These are phyloP conservation scores for Fusarium humuli DNA, from an alignment of 2,329 filamentous ascomycete genomes.

Conservation along the genomic window DNA sequence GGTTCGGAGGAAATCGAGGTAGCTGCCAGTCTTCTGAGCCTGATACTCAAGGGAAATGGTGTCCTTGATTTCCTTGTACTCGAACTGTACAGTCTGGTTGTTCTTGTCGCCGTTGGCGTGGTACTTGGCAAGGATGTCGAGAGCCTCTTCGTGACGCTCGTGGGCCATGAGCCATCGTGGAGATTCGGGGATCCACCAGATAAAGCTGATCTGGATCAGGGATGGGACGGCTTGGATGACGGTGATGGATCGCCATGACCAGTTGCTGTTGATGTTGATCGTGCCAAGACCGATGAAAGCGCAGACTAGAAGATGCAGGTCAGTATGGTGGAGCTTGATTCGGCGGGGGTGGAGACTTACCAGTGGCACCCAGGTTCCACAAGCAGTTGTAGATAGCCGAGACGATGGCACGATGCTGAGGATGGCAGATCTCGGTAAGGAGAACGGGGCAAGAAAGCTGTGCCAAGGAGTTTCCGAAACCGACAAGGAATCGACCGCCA, in stretches of 20 bases:
- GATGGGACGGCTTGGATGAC: slow-evolving; percentile 73
- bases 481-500: slow-evolving; percentile 57
- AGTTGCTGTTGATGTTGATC: slow-evolving; percentile 65
- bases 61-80: slow-evolving; percentile 74
- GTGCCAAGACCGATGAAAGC: slow-evolving; percentile 74
- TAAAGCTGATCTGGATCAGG: slow-evolving; percentile 70
- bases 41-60: slow-evolving; percentile 58
- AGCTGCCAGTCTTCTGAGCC: slow-evolving; percentile 62
- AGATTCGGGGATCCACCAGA: slow-evolving; percentile 75
- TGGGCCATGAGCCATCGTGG: slow-evolving; percentile 73
- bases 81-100: slow-evolving; percentile 72
- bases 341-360: slow-evolving; percentile 46
- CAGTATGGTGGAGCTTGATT: background rate
- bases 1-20: slow-evolving; percentile 71
- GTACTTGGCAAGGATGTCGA: slow-evolving; percentile 70
- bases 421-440: slow-evolving; percentile 74
- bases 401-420: slow-evolving; percentile 73
- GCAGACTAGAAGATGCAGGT: slow-evolving; percentile 53
- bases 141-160: slow-evolving; percentile 71
- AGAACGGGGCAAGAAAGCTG: slow-evolving; percentile 73
- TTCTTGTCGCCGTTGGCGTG: slow-evolving; percentile 70
- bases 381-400: slow-evolving; percentile 76
- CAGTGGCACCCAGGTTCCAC: slow-evolving; percentile 68
- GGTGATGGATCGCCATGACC: slow-evolving; percentile 75
- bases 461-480: slow-evolving; percentile 74